Conservation (phyloP, 2,329 filamentous ascomycete genomes). For the Paraphoma chrysanthemicola region DNA sequence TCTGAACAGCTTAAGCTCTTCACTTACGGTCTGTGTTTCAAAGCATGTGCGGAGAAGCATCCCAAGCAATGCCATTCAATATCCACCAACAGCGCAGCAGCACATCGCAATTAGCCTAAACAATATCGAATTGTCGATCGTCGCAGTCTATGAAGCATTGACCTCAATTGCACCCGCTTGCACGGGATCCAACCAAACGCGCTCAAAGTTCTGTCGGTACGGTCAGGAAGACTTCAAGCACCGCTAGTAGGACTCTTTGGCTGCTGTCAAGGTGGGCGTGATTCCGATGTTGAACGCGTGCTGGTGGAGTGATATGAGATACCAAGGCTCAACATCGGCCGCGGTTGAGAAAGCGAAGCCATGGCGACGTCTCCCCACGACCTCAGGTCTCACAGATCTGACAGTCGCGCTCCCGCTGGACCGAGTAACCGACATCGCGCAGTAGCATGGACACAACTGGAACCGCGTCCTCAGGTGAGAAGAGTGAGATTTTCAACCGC, state of each 20-base stretch:
- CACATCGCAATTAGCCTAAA: slow-evolving; percentile 11
- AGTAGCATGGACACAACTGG: slow-evolving; percentile 22
- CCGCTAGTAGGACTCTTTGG: neutral
- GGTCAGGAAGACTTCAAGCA: neutral
- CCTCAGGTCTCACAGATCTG: neutral
- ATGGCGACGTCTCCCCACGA: neutral
- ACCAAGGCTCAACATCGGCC: neutral
- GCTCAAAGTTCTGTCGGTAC: neutral
- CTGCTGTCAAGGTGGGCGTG: neutral
- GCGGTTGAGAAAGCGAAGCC: neutral
- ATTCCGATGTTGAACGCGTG: neutral
- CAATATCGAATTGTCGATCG: slow-evolving; percentile 1
- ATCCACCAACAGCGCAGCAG: slow-evolving; percentile 7
- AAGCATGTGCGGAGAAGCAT: slow-evolving; percentile 1
- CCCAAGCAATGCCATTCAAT: slow-evolving; percentile 21
- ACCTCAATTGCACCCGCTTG: neutral
- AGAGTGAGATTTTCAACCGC: slow-evolving; percentile 17
- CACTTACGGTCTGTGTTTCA: neutral
- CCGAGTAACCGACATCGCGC: slow-evolving; percentile 18
- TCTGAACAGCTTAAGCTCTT: no score
- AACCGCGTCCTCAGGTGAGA: slow-evolving; percentile 11
- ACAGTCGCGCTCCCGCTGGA: slow-evolving; percentile 22
- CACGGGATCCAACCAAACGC: slow-evolving; percentile 6
- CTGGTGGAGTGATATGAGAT: slow-evolving; percentile 15
- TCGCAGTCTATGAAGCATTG: slow-evolving; percentile 2